Evolutionary conservation across 192 early-diverging fungal genomes (phyloP), one percentile per base, ranked within the genome.

Genomic region (Podila minutissima): DNA sequence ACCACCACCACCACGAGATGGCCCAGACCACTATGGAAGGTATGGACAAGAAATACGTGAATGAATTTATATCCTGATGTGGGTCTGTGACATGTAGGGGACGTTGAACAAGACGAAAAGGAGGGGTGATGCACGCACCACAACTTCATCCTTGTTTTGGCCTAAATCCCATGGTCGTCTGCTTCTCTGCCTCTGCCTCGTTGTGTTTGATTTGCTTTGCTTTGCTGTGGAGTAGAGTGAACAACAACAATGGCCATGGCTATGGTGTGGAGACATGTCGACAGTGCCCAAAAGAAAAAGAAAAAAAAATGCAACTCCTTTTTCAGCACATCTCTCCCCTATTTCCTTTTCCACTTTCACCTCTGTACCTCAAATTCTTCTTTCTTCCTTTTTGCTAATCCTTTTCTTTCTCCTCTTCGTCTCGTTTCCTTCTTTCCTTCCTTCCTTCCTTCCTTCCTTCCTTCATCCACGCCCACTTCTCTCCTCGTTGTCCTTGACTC

Each of bases 1-100:
- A 65, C n/a, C 67, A 75, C 13, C 74, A 75, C 69, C 31, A 55
- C 4, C 31, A 53, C 28, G 63, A 19, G 26, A 15, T 37, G 55
- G 58, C 41, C 1, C 68, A 71, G 69, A 31, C 29, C 20, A 53
- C 20, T 3, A 55, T 55, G 53, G 53, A 55, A 55, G 53, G 53
- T 55, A 55, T 11, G 53, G n/a, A 26, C 7, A 46, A 17, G 15
- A 13, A 10, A 41, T 0, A 46, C 41, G 11, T 15, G 13, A 10
- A 37, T 46, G 41, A 46, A 46, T 33, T 46, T 46, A 12, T 12
- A 9, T 46, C 41, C 41, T 46, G 4, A 17, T 15, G 3, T 46
- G 41, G 5, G 38, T 12, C 1, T 46, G 41, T 17, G 41, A 46
- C 41, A 3, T 17, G 41, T 17, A 46, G 41, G 41, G 41, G 15